A percentile compares a stretch with the other conserved stretches of the same genome.
phyloP scores from a whole-genome alignment of 1,139 yeast species.

The Kodamaea derodonti region DNA sequence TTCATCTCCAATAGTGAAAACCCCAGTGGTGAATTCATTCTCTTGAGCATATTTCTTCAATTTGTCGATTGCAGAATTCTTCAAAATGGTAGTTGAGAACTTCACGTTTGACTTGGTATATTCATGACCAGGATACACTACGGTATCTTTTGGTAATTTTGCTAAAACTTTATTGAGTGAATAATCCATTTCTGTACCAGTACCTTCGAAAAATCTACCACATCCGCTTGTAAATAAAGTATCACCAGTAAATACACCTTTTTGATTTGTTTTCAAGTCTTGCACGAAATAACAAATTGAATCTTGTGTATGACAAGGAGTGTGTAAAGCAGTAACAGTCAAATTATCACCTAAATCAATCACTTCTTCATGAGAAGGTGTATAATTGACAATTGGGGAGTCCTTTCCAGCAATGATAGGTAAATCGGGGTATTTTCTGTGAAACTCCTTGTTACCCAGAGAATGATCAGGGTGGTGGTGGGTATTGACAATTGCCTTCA shows the following conservation, averaged over 20 bases:
- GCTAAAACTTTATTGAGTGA: conserved; percentile 61
- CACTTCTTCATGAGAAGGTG: conserved; percentile 65
- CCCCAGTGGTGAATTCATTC: conserved; percentile 78
- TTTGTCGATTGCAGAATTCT: conserved; percentile 47
- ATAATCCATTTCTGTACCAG: conserved; percentile 71
- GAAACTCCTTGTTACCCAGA: conserved; percentile 68
- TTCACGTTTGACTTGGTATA: conserved; percentile 79
- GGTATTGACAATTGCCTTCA: conserved; percentile 83
- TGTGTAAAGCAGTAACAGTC: conserved; percentile 77
- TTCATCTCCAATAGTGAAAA: conserved; percentile 82
- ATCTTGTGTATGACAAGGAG: conserved; percentile 98
- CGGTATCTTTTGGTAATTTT: conserved; percentile 61
- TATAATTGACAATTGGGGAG: conserved; percentile 62
- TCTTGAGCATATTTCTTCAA: conserved; percentile 48
- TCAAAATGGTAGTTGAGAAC: conserved; percentile 67
- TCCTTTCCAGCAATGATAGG: conserved; percentile 87
- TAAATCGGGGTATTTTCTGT: conserved; percentile 42
- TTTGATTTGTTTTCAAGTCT: conserved; percentile 58
- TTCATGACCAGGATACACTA: conserved; percentile 92
- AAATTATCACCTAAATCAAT: conserved; percentile 60
- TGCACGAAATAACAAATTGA: conserved; percentile 80
- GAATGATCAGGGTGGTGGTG: conserved; percentile 96
- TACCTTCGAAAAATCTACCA: conserved; percentile 94
- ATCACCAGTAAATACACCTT: conserved; percentile 91
- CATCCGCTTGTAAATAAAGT: conserved; percentile 93